phyloP scores from a whole-genome alignment of 2,329 filamentous ascomycete species.

The Paraphaeosphaeria sporulosa region DNA sequence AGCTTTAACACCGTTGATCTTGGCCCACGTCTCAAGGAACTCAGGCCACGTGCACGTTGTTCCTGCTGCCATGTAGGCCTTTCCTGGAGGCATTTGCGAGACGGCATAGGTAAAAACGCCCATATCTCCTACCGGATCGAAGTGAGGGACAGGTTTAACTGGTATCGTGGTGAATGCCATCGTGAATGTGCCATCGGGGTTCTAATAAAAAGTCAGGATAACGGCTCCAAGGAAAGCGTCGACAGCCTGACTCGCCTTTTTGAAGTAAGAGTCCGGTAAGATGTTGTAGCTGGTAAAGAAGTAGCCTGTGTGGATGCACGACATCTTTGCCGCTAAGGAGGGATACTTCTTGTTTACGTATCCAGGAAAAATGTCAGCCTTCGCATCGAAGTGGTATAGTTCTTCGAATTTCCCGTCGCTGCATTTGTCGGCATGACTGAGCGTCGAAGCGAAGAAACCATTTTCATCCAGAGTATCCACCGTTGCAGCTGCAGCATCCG shows the following conservation, averaged over 20 bases:
- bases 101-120: constrained; percentile 29
- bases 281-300: constrained; percentile 32
- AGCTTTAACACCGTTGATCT: constrained; percentile 24
- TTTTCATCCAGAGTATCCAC: constrained; percentile 28
- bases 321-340: constrained; percentile 28
- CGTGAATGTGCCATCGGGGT: constrained; percentile 22
- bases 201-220: constrained; percentile 9
- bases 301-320: constrained; percentile 29
- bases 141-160: constrained; percentile 22
- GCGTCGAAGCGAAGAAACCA: constrained; percentile 26
- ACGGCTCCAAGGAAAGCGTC: background rate
- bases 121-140: constrained; percentile 26
- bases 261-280: constrained; percentile 24
- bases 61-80: constrained; percentile 34
- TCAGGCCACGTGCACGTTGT: constrained; percentile 29
- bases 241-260: constrained; percentile 19
- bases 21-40: constrained; percentile 32
- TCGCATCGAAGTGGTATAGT: constrained; percentile 40
- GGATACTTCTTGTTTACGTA: constrained; percentile 31
- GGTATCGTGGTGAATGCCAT: constrained; percentile 26
- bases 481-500: constrained; percentile 31
- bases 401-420: constrained; percentile 31
- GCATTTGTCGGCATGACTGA: constrained; percentile 31
- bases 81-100: constrained; percentile 26
- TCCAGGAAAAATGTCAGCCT: constrained; percentile 24